Evolutionary conservation across 1,139 yeast species (phyloP), one percentile per base, ranked within the genome.

Genomic region (Hansenula anomala): DNA sequence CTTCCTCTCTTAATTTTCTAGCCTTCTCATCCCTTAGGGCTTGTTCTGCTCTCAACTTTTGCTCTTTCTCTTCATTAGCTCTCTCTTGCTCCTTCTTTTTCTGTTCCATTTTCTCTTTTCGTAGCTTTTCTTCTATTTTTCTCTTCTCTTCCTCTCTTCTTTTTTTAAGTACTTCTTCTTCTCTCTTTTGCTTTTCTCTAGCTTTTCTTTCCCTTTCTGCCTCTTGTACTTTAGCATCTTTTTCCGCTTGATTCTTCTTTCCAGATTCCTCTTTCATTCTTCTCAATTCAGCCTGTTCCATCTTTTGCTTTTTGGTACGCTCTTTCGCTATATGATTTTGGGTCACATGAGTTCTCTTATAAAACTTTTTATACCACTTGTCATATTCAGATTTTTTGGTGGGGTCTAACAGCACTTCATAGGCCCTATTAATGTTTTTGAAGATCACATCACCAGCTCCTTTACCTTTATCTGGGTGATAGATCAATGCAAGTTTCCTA

Each of bases 401-500:
- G 17, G 67, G 85, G 58, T 86, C 89, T 19, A 73, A 69, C 45
- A 86, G 64, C 12, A 76, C 64, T 55, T 85, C 94, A 53, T 86
- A 83, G 0, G 95, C 94, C 44, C 75, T 79, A 14, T 79, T 73
- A 32, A 87, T 69, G 45, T 78, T 81, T 58, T 85, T 85, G 60
- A 87, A 87, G 51, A 72, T 73, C 38, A 73, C 61, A 52, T 82
- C 92, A 2, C 87, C 85, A 10, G 94, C 83, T 56, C 84, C 82
- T 49, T 78, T 77, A 59, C 92, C 90, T 64, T 94, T 92, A 63
- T 92, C 99, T 0, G 99, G 99, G 62, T 92, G 99, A 61, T 89
- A 74, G 53, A 80, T 81, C 36, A 94, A 76, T 13, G 98, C 98
- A 47, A 88, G 69, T 59, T 80, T 86, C 46, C 97, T 71, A 60